Conservation (phyloP, 192 early-diverging fungal species). For the Backusella australiensis region DNA sequence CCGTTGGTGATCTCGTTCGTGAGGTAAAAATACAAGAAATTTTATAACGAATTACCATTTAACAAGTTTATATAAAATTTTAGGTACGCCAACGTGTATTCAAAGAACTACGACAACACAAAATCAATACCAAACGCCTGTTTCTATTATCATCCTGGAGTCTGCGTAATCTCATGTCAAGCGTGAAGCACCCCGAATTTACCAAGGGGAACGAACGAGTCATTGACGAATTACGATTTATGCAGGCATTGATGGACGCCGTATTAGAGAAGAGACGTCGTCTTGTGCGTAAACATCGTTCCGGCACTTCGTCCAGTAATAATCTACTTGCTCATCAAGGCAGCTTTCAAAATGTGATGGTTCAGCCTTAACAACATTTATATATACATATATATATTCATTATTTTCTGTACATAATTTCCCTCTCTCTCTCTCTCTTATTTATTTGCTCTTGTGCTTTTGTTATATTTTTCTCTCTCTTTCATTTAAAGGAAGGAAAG, state of each 20-base stretch:
- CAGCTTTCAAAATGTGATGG: slow-evolving; percentile 19
- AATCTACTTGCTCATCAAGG: neutral
- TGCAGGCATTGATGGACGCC: slow-evolving; percentile 30
- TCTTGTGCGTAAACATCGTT: neutral
- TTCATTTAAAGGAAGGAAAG: slow-evolving; percentile 43
- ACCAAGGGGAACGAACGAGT: slow-evolving; percentile 9
- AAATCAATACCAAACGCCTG: slow-evolving; percentile 18
- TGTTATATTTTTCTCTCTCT: neutral
- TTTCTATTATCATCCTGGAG: slow-evolving; percentile 37
- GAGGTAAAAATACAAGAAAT: slow-evolving; percentile 18
- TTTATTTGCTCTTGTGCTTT: neutral
- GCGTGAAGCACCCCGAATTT: slow-evolving; percentile 16
- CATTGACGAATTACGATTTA: slow-evolving; percentile 33
- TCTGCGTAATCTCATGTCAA: slow-evolving; percentile 30
- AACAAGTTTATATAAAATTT: neutral
- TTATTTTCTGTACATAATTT: neutral
- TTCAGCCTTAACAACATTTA: neutral
- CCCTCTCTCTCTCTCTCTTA: neutral
- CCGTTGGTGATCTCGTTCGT: slow-evolving; percentile 24
- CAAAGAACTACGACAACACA: slow-evolving; percentile 24
- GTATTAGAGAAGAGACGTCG: slow-evolving; percentile 25
- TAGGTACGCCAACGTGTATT: slow-evolving; percentile 22
- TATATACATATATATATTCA: neutral
- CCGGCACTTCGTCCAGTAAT: neutral
- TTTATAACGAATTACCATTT: neutral